Conservation (phyloP, 495 filamentous ascomycete genomes). For the Aspergillus ostianus region DNA sequence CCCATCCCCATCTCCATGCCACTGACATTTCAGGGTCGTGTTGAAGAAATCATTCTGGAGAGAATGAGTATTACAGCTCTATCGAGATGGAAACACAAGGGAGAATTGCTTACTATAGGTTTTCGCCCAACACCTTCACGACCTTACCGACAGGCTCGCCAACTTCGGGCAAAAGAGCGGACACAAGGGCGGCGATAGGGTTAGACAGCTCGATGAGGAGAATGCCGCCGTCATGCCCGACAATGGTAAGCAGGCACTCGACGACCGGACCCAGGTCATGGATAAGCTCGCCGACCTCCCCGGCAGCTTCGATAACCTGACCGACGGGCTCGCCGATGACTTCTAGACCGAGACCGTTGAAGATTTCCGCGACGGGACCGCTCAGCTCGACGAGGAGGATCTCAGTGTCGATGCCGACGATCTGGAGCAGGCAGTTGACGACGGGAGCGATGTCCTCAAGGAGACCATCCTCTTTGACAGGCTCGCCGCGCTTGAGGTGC, state of each 20-base stretch:
- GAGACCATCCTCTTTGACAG: constrained; percentile 11
- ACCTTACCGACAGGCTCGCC: constrained; percentile 11
- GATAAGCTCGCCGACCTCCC: constrained; percentile 21
- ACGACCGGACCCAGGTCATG: constrained; percentile 20
- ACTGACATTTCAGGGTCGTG: background rate
- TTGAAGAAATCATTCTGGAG: background rate
- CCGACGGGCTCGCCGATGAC: constrained; percentile 11
- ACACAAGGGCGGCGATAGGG: constrained; percentile 21
- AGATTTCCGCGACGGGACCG: constrained; percentile 11
- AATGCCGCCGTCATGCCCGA: constrained; percentile 21
- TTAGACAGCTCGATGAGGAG: constrained; percentile 24
- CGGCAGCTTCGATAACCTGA: constrained; percentile 12
- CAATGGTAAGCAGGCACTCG: constrained; percentile 24
- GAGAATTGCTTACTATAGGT: constrained; percentile 5
- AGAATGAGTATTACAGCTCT: background rate
- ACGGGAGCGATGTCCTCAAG: constrained; percentile 16
- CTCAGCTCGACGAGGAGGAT: constrained; percentile 17
- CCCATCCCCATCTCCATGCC: background rate
- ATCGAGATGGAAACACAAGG: background rate
- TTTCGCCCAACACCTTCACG: constrained; percentile 3
- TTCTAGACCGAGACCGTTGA: constrained; percentile 15
- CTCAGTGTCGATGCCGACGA: constrained; percentile 12
- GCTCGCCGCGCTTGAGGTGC: constrained; percentile 14
- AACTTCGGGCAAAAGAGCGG: constrained; percentile 11
- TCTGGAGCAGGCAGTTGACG: constrained; percentile 15